Conservation (phyloP, 2,329 filamentous ascomycete genomes). For the Aspergillus carbonarius region DNA sequence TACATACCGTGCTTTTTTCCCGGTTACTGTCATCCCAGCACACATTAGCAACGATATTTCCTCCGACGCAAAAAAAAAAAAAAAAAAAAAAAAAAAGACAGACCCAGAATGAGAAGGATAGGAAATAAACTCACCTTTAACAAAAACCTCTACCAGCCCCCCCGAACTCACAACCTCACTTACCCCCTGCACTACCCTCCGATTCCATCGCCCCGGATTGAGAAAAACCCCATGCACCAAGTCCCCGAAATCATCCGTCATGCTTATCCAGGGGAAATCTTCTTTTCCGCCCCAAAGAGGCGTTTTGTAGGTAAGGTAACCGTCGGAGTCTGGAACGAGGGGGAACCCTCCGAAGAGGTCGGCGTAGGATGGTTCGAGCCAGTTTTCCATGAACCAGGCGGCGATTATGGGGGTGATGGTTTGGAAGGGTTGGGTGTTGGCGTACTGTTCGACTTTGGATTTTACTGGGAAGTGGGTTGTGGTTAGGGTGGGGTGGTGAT, state of each 20-base stretch:
- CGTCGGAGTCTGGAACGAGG: slow-evolving; percentile 35
- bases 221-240: slow-evolving; percentile 49
- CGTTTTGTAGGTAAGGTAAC: slow-evolving; percentile 35
- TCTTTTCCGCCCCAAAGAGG: slow-evolving; percentile 45
- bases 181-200: slow-evolving; percentile 38
- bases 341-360: slow-evolving; percentile 46
- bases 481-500: not conserved
- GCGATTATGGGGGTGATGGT: slow-evolving; percentile 38
- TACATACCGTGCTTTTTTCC: not conserved
- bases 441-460: slow-evolving; percentile 40
- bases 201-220: slow-evolving; percentile 39
- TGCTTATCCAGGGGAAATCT: slow-evolving; percentile 41
- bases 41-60: not conserved
- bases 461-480: slow-evolving; percentile 24
- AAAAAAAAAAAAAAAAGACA: too few species aligned
- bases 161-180: slow-evolving; percentile 37
- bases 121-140: slow-evolving; percentile 38
- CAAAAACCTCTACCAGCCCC: slow-evolving; percentile 32
- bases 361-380: slow-evolving; percentile 36
- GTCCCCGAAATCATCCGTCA: slow-evolving; percentile 47
- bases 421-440: slow-evolving; percentile 35
- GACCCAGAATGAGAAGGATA: too few species aligned
- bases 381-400: slow-evolving; percentile 48
- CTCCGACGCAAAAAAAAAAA: not conserved
- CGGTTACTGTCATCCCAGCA: not conserved